Evolutionary conservation across 345 rosid species (phyloP).

Genomic region (Populus pruinosa): DNA sequence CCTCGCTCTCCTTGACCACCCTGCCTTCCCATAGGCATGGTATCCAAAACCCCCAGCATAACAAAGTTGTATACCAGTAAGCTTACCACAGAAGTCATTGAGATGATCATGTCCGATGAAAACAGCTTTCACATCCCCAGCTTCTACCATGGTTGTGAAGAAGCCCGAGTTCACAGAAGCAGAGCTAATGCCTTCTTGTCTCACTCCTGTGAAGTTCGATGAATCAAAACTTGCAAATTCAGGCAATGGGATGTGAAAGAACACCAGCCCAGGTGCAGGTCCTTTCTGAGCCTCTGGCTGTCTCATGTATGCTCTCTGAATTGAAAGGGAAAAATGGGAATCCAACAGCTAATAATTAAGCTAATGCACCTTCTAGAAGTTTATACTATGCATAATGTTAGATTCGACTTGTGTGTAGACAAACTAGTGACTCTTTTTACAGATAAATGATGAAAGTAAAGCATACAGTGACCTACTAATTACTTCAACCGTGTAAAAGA

Average conservation of each 20-base stretch:
- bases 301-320: constrained; percentile 57
- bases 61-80: constrained; percentile 72
- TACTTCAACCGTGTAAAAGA: neutral
- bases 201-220: constrained; percentile 64
- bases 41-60: constrained; percentile 94
- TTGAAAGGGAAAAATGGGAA: neutral
- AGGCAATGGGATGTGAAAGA: constrained; percentile 88
- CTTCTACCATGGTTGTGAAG: constrained; percentile 68
- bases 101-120: constrained; percentile 87
- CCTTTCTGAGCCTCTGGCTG: constrained; percentile 53
- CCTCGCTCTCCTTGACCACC: constrained; percentile 85
- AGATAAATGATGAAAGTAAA: neutral
- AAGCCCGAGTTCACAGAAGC: constrained; percentile 83
- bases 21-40: constrained; percentile 92
- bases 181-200: constrained; percentile 65
- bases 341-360: neutral
- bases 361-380: neutral
- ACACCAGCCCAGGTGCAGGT: constrained; percentile 82
- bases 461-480: neutral
- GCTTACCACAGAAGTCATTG: constrained; percentile 77
- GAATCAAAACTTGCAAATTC: constrained; percentile 57
- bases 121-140: constrained; percentile 84
- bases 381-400: neutral
- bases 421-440: neutral
- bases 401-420: neutral